These are phyloP conservation scores for Corrigiola litoralis DNA, from an alignment of 179 eudicot genomes.

Conservation along the genomic window DNA sequence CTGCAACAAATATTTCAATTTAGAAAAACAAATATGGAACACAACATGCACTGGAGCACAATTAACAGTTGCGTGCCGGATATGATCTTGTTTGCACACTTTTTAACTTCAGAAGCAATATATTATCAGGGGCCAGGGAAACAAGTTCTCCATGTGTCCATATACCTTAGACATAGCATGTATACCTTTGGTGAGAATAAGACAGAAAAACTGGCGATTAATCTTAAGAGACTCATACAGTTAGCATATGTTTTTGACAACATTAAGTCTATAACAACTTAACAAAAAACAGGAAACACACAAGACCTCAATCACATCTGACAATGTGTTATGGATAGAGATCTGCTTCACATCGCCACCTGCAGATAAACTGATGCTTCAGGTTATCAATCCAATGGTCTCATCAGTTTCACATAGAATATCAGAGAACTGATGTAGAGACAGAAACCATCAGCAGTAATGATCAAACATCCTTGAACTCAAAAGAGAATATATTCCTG, in stretches of 20 bases:
- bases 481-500: background rate
- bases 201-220: too few relatives aligned
- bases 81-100: too few relatives aligned
- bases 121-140: too few relatives aligned
- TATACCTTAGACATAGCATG: too few relatives aligned
- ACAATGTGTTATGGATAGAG: conserved; percentile 38
- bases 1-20: background rate
- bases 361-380: conserved; percentile 52
- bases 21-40: background rate
- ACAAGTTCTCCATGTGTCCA: too few relatives aligned
- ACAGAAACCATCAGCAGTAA: conserved; percentile 5
- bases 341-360: conserved; percentile 97
- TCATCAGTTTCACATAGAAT: background rate
- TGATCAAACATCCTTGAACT: background rate
- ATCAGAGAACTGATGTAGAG: conserved; percentile 3
- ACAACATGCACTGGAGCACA: background rate
- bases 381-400: conserved; percentile 20
- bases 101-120: too few relatives aligned
- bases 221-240: too few relatives aligned
- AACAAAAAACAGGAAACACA: conserved; percentile 20
- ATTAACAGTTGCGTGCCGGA: too few relatives aligned
- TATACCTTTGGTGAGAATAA: background rate
- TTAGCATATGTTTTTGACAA: too few relatives aligned
- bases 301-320: conserved; percentile 75
- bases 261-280: background rate